These are phyloP conservation scores for Collybia sp. DNA, from an alignment of 768 basidiomycete genomes.

Conservation along the genomic window DNA sequence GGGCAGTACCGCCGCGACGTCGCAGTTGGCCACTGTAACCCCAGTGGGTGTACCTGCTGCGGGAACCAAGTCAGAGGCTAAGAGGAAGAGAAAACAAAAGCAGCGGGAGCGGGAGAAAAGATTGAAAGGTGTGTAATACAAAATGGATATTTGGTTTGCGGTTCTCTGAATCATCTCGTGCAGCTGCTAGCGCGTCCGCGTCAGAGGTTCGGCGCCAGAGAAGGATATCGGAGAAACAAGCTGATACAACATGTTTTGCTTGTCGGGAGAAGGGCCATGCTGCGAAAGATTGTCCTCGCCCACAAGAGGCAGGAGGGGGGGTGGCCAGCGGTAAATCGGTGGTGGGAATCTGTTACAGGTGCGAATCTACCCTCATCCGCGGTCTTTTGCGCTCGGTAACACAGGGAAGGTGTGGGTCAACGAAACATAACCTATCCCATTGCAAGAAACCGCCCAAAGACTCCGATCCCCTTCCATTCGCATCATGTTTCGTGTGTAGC, in stretches of 20 bases:
- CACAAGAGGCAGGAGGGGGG: constrained; percentile 15
- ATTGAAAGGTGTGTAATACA: constrained; percentile 20
- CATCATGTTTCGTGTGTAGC: constrained; percentile 89
- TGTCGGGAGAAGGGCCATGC: constrained; percentile 83
- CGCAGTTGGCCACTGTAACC: constrained; percentile 1
- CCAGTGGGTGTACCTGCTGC: constrained; percentile 4
- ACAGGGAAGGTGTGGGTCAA: constrained; percentile 69
- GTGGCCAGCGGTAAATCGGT: constrained; percentile 12
- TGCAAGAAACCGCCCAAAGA: constrained; percentile 67
- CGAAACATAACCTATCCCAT: constrained; percentile 69
- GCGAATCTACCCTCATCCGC: constrained; percentile 14
- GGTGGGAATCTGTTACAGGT: constrained; percentile 73
- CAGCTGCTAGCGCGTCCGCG: constrained; percentile 7
- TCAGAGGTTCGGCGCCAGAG: constrained; percentile 62
- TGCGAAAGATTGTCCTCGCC: constrained; percentile 73
- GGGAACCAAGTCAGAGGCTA: constrained; percentile 23
- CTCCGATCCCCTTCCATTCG: constrained; percentile 72
- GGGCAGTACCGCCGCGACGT: constrained; percentile 6
- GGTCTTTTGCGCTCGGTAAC: neutral
- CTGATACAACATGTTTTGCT: constrained; percentile 74
- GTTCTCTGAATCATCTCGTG: neutral
- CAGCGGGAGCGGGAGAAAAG: constrained; percentile 18
- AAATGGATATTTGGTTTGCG: constrained; percentile 10
- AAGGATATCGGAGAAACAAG: constrained; percentile 53
- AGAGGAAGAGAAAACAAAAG: constrained; percentile 25